Evolutionary conservation across 2,329 filamentous ascomycete species (phyloP).

Genomic region (Exophiala phaeomuriformis): DNA sequence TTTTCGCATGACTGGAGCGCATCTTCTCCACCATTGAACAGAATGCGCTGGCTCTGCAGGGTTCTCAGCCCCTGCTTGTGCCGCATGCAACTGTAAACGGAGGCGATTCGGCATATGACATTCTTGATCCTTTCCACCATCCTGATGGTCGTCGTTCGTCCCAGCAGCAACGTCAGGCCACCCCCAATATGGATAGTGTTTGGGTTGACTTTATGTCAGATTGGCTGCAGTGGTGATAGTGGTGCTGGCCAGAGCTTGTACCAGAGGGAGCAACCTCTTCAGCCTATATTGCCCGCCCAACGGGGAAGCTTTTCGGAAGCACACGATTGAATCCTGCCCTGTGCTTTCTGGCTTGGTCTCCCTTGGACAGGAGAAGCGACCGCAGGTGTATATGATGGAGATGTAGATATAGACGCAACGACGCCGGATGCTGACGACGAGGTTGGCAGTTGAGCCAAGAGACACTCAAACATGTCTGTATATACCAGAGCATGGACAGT

Average conservation of each 20-base stretch:
- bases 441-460: no score
- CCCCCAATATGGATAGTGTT: constrained; percentile 1
- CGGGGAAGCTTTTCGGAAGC: no score
- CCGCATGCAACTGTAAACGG: background rate
- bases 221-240: constrained; percentile 14
- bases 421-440: no score
- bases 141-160: background rate
- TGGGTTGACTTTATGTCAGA: constrained; percentile 21
- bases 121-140: constrained; percentile 17
- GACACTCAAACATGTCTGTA: no score
- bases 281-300: no score
- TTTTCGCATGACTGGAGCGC: constrained; percentile 12
- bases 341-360: no score
- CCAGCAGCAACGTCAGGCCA: background rate
- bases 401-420: no score
- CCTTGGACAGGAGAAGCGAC: no score
- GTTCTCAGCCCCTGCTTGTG: background rate
- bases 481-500: no score
- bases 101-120: constrained; percentile 13
- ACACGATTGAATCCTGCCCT: no score
- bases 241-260: background rate
- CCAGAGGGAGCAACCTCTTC: background rate
- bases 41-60: background rate
- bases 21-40: constrained; percentile 11
- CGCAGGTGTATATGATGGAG: no score